Evolutionary conservation across 2,329 filamentous ascomycete species (phyloP).

Genomic region (Arthrobotrys iridis): DNA sequence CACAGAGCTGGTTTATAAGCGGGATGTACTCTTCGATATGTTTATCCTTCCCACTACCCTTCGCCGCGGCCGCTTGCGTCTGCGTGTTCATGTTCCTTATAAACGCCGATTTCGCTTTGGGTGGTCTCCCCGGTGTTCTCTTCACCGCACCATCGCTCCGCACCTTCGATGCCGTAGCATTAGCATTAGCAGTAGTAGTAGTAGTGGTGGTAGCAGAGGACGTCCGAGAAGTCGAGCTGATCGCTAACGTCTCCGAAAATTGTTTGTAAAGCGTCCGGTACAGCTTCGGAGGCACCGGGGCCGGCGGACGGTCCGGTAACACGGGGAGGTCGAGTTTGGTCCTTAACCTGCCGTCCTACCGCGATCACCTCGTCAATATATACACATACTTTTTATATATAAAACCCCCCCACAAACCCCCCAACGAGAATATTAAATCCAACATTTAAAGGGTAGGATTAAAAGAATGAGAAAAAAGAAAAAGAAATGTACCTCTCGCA

Average conservation of each 20-base stretch:
- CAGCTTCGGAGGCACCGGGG: slow-evolving; percentile 30
- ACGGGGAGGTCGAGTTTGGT: slow-evolving; percentile 38
- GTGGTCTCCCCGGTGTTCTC: neutral
- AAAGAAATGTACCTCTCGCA: slow-evolving; percentile 75
- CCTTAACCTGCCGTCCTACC: slow-evolving; percentile 32
- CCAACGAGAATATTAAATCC: neutral
- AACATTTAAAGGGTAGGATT: neutral
- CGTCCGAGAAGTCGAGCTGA: neutral
- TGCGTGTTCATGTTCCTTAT: neutral
- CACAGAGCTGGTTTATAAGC: slow-evolving; percentile 19
- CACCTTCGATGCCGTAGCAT: no score
- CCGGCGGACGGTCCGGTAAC: slow-evolving; percentile 35
- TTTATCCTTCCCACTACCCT: neutral
- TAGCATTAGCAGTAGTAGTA: no score
- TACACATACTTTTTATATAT: no score
- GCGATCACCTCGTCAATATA: neutral
- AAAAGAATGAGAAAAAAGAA: neutral
- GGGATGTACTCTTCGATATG: slow-evolving; percentile 26
- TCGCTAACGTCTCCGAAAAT: slow-evolving; percentile 39
- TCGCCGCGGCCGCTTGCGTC: neutral
- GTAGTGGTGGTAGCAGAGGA: no score
- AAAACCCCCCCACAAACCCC: neutral
- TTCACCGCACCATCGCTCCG: neutral
- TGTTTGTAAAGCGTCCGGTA: slow-evolving; percentile 47
- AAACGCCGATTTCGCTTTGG: slow-evolving; percentile 12